Evolutionary conservation across 805 yeast species (phyloP).

Genomic region (Candida ulmi): DNA sequence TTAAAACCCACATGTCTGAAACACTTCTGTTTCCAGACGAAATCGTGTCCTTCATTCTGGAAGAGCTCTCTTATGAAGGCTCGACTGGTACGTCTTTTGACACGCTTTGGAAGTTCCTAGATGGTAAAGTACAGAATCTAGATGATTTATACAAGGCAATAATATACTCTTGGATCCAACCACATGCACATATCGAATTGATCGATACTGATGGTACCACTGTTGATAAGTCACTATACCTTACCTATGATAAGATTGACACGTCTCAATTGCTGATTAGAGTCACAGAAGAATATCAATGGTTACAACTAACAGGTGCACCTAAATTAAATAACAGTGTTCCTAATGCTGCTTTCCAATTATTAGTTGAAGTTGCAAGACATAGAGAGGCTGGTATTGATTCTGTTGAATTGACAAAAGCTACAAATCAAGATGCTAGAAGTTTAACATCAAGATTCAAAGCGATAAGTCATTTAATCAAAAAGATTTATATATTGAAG

Average conservation of each 20-base stretch:
- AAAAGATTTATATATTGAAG: slow-evolving; percentile 31
- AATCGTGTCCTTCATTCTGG: slow-evolving; percentile 27
- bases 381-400: slow-evolving; percentile 51
- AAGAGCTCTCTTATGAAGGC: slow-evolving; percentile 30
- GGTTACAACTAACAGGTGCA: slow-evolving; percentile 52
- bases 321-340: slow-evolving; percentile 44
- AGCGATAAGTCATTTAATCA: slow-evolving; percentile 45
- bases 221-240: background rate
- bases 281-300: slow-evolving; percentile 51
- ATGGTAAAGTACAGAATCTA: slow-evolving; percentile 11
- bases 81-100: slow-evolving; percentile 26
- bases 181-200: slow-evolving; percentile 16
- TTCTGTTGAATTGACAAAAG: slow-evolving; percentile 48
- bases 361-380: slow-evolving; percentile 56
- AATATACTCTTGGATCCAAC: slow-evolving; percentile 32
- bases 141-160: slow-evolving; percentile 28
- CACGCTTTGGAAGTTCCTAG: slow-evolving; percentile 28
- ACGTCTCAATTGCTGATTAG: slow-evolving; percentile 17
- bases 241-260: slow-evolving; percentile 5
- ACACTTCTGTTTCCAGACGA: slow-evolving; percentile 25
- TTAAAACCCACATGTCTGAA: too few species aligned
- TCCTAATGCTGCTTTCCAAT: slow-evolving; percentile 50
- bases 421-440: slow-evolving; percentile 65
- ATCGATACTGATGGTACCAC: background rate
- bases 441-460: slow-evolving; percentile 61